Base-by-base conservation (phyloP, 2,329 filamentous ascomycete species). In the Calonectria multiphialidica region DNA sequence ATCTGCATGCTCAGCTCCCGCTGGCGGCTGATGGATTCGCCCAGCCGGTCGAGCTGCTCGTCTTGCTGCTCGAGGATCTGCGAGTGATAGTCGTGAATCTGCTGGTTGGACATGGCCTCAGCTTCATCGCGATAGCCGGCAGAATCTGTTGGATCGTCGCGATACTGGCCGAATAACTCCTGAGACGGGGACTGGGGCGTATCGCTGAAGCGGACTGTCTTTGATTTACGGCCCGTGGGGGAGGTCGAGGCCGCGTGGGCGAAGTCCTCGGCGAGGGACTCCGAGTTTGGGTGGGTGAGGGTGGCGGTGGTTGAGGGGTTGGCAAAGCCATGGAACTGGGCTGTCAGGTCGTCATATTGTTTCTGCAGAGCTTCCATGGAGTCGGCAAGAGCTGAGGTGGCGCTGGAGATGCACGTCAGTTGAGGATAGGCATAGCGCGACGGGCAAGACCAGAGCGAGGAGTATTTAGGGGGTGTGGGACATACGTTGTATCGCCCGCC, bases 1-100 rank as follows among this genome's bases (percentile, higher is more conserved):
- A 99, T 98, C 86, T 97, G 95, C 86, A 98, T 97, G 81, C 93
- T 96, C 73, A 99, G 88, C 86, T 98, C 95, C 62, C 97, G 89
- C 86, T 98, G 97, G 45, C 97, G 91, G 5, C 94, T 90, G 77
- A 99, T 98, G 70, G 92, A 95, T 79, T 92, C 91, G n/a, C 96
- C 95, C 5, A 99, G 87, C 12, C 90, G 88, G 82, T 98, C 96
- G n/a, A 99, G 89, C 83, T 98, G 95, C 76, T 94, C 93, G 81
- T 99, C 97, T 84, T 99, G 97, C 74, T 98, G 93, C n/a, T 90
- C 89, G 44, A 99, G 87, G 30, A 98, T 92, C 74, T 92, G 91
- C 68, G 89, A 87, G 85, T 99, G 97, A 83, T 97, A 96, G 25
- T 90, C 88, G 84, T 98, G 94, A 75, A 98, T 93, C 84, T 98